These are phyloP conservation scores for Talaromyces marneffei DNA, from an alignment of 2,329 filamentous ascomycete genomes.

Conservation along the genomic window DNA sequence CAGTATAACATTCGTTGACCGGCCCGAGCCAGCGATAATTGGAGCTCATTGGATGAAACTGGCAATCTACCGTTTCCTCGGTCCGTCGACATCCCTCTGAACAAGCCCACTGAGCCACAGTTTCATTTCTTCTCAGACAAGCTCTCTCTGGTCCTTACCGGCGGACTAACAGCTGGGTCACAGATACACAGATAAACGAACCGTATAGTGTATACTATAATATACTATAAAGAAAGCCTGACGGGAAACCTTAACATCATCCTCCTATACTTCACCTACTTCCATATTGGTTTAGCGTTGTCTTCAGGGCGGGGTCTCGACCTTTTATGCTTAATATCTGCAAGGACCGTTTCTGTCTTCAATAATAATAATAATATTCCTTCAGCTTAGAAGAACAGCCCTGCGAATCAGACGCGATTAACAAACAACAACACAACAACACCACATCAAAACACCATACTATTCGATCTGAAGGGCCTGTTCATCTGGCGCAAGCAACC, in stretches of 20 bases:
- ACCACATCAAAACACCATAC: background rate
- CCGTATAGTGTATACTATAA: background rate
- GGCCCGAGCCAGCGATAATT: background rate
- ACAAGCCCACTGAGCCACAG: background rate
- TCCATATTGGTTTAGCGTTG: conserved; percentile 11
- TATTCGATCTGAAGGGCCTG: background rate
- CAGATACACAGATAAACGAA: background rate
- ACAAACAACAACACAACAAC: background rate
- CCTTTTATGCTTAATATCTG: conserved; percentile 16
- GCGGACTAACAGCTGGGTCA: background rate
- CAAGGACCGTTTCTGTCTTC: conserved; percentile 11
- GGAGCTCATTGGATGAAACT: background rate
- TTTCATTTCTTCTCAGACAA: background rate
- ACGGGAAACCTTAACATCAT: conserved; percentile 4
- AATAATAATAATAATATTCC: conserved; percentile 12
- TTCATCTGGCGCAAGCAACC: background rate
- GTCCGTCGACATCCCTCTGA: background rate
- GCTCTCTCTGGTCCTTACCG: background rate
- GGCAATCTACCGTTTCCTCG: background rate
- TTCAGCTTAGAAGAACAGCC: conserved; percentile 4
- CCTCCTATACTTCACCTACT: conserved; percentile 8
- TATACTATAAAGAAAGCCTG: background rate
- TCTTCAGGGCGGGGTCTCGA: conserved; percentile 15
- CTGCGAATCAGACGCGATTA: conserved; percentile 10
- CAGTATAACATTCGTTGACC: conserved; percentile 2